Evolutionary conservation across 2,329 filamentous ascomycete genomes (phyloP), one percentile per base, ranked within the genome.

Genomic region (Tympanopsis confertula): DNA sequence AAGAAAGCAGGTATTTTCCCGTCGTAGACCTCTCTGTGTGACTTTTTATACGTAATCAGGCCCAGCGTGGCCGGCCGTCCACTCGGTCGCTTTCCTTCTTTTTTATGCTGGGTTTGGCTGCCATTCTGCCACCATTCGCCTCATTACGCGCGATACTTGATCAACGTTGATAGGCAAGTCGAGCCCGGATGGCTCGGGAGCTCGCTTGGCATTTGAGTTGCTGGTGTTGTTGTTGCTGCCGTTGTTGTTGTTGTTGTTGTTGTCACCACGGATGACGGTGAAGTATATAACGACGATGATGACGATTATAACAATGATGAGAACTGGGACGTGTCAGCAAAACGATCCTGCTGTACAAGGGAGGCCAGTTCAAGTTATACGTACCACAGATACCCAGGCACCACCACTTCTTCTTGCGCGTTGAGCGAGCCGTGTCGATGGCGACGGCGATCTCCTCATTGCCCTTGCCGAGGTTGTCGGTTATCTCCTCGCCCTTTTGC

Each of bases 331-430:
- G 20, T 38, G 45, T 47, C 44, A 38, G 36, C 29, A 18, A 15
- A 13, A 19, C 18, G 17, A 22, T 44, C 41, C 22, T 39, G 17
- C 45, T 38, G 39, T 22, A 37, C 14, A 35, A 32, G 19, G 15
- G 30, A 24, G n/a, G 22, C 22, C 22, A 26, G 22, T n/a, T n/a
- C n/a, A 36, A 10, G 36, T 45, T 45, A 39, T 47, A 74, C 71
- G 61, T 55, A 71, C 66, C 63, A 49, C 69, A 64, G 52, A 95
- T 86, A 51, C 81, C 78, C 48, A 94, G 63, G 68, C 87, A 94
- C 57, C 84, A 88, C 88, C 87, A 95, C 82, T 95, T 95, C 86
- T 93, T 94, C 66, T 78, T 85, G 48, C 85, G 74, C 37, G 82
- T 85, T 49, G 77, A 74, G 56, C 82, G 71, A 5, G 89, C 89